Conservation (phyloP, 192 early-diverging fungal genomes). For the Paraglomus brasilianum region DNA sequence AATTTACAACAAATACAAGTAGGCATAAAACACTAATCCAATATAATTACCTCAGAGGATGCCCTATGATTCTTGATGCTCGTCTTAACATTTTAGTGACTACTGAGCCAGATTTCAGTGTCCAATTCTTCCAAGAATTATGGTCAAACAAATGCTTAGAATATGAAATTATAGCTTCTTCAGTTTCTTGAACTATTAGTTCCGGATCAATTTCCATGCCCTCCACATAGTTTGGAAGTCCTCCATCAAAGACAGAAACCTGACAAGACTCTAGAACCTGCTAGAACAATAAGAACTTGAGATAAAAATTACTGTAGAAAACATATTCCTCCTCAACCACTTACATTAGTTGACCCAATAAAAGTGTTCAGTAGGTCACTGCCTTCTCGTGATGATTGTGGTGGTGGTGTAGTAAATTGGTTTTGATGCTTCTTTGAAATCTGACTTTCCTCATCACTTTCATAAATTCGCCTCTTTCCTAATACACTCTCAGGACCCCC, state of each 20-base stretch:
- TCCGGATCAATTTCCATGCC: conserved; percentile 23
- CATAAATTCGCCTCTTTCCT: conserved; percentile 15
- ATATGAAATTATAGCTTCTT: conserved; percentile 26
- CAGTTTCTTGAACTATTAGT: conserved; percentile 22
- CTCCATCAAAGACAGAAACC: conserved; percentile 6
- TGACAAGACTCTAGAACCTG: conserved; percentile 15
- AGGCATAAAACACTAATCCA: no score
- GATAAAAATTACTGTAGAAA: no score
- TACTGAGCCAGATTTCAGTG: conserved; percentile 23
- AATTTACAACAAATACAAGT: no score
- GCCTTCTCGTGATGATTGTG: no score
- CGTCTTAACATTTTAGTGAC: conserved; percentile 16
- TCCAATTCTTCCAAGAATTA: conserved; percentile 25
- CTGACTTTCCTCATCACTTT: conserved; percentile 10
- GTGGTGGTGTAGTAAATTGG: conserved; percentile 17
- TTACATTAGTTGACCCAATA: conserved; percentile 27
- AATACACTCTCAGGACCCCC: neutral
- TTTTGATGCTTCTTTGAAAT: conserved; percentile 5
- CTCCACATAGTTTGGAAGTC: conserved; percentile 27
- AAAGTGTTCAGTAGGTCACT: conserved; percentile 3
- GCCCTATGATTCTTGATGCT: conserved; percentile 14
- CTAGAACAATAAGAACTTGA: no score
- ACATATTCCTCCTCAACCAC: no score
- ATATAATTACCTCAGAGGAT: no score
- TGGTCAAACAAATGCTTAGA: conserved; percentile 9